Conservation (phyloP, 768 basidiomycete species). For the Terana coerulea region DNA sequence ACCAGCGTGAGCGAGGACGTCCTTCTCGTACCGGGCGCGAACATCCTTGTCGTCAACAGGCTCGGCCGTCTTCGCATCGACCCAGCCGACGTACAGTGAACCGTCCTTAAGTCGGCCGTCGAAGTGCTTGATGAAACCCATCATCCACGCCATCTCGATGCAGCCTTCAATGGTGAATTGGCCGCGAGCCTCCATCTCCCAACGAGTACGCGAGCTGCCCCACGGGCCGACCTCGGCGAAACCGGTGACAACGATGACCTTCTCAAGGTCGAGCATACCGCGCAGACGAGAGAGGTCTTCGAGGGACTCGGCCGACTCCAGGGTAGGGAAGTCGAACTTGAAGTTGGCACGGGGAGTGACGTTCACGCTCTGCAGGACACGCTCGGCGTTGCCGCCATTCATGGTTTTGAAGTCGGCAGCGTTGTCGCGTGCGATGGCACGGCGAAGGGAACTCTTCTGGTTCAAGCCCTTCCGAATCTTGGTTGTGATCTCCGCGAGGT, state of each 20-base stretch:
- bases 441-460: slow-evolving; percentile 88
- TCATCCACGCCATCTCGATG: slow-evolving; percentile 99
- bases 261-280: slow-evolving; percentile 91
- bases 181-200: slow-evolving; percentile 99
- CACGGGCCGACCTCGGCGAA: slow-evolving; percentile 98
- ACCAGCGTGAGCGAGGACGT: slow-evolving; percentile 87
- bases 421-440: slow-evolving; percentile 91
- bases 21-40: slow-evolving; percentile 89
- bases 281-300: slow-evolving; percentile 74
- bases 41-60: slow-evolving; percentile 99
- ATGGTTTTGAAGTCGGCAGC: slow-evolving; percentile 91
- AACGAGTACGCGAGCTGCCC: slow-evolving; percentile 96
- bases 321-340: slow-evolving; percentile 87
- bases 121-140: slow-evolving; percentile 98
- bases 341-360: slow-evolving; percentile 98
- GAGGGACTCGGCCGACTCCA: slow-evolving; percentile 71
- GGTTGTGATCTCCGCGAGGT: slow-evolving; percentile 86
- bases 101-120: slow-evolving; percentile 95
- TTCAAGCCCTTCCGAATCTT: slow-evolving; percentile 80
- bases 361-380: slow-evolving; percentile 86
- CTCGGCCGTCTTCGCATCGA: slow-evolving; percentile 88
- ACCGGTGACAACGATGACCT: slow-evolving; percentile 93
- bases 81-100: slow-evolving; percentile 95
- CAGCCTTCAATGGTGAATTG: slow-evolving; percentile 96
- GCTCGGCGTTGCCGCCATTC: slow-evolving; percentile 89